Evolutionary conservation across 257 asterid species (phyloP).

Genomic region (Lantana camara): DNA sequence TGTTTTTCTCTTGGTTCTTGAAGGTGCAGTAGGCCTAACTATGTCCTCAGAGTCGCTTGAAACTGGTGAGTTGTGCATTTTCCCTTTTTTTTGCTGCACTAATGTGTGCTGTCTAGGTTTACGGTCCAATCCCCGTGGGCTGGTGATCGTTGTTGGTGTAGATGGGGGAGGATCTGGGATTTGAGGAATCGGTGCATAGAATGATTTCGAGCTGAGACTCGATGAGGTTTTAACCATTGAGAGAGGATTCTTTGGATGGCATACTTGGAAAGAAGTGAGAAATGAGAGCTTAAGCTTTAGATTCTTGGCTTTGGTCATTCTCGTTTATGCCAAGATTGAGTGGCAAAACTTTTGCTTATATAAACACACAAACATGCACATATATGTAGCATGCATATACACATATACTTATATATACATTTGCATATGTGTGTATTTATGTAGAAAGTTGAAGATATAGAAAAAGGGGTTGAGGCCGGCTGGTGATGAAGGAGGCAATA

Average conservation of each 20-base stretch:
- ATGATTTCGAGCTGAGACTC: constrained; percentile 37
- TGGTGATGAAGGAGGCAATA: neutral
- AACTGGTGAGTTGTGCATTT: constrained; percentile 36
- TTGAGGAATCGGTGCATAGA: constrained; percentile 41
- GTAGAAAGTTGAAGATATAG: neutral
- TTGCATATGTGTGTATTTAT: constrained; percentile 14
- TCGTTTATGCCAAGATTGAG: neutral
- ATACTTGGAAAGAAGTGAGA: constrained; percentile 42
- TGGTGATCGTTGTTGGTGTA: constrained; percentile 35
- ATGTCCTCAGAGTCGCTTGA: constrained; percentile 38
- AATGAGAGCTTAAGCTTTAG: constrained; percentile 33
- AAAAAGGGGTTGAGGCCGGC: constrained; percentile 38
- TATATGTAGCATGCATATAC: too few species aligned
- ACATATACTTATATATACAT: too few species aligned
- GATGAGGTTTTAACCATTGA: constrained; percentile 39
- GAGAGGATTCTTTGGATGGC: constrained; percentile 42
- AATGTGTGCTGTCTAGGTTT: neutral
- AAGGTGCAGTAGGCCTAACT: constrained; percentile 17
- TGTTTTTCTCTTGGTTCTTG: constrained; percentile 20
- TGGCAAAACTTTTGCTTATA: neutral
- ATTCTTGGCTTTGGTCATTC: constrained; percentile 31
- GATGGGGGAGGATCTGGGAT: constrained; percentile 47
- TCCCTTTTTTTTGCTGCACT: constrained; percentile 17
- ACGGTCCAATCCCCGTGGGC: constrained; percentile 18
- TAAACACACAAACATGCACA: too few species aligned